Evolutionary conservation across 2,329 filamentous ascomycete species (phyloP).

Genomic region (Coniochaeta hoffmannii): DNA sequence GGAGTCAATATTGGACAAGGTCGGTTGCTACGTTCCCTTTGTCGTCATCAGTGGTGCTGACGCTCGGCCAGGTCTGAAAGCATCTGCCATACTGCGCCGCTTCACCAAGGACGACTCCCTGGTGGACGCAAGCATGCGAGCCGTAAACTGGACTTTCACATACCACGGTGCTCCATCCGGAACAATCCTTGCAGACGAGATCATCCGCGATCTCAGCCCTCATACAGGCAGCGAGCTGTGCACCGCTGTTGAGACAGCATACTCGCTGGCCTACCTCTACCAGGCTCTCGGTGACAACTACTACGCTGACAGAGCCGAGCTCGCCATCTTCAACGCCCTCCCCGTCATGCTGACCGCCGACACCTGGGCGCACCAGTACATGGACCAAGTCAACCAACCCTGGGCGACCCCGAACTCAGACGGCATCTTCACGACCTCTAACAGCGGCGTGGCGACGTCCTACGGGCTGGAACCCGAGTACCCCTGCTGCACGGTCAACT

Average conservation of each 20-base stretch:
- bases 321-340: slow-evolving; percentile 42
- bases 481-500: slow-evolving; percentile 47
- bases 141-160: slow-evolving; percentile 36
- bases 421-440: slow-evolving; percentile 39
- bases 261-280: slow-evolving; percentile 43
- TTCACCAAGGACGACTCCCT: slow-evolving; percentile 35
- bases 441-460: slow-evolving; percentile 29
- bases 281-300: slow-evolving; percentile 34
- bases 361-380: slow-evolving; percentile 46
- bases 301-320: slow-evolving; percentile 39
- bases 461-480: slow-evolving; percentile 42
- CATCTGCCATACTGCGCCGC: slow-evolving; percentile 33
- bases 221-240: slow-evolving; percentile 39
- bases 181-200: slow-evolving; percentile 41
- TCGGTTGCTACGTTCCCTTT: not conserved
- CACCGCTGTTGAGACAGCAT: slow-evolving; percentile 43
- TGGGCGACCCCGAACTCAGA: slow-evolving; percentile 14
- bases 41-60: not conserved
- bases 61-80: slow-evolving; percentile 27
- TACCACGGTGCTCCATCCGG: slow-evolving; percentile 41
- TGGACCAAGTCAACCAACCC: slow-evolving; percentile 42
- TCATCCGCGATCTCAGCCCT: slow-evolving; percentile 34
- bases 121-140: slow-evolving; percentile 28
- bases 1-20: slow-evolving; percentile 40
- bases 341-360: slow-evolving; percentile 38